Evolutionary conservation across 2,329 filamentous ascomycete genomes (phyloP).

Genomic region (Arthrobotrys conoides): DNA sequence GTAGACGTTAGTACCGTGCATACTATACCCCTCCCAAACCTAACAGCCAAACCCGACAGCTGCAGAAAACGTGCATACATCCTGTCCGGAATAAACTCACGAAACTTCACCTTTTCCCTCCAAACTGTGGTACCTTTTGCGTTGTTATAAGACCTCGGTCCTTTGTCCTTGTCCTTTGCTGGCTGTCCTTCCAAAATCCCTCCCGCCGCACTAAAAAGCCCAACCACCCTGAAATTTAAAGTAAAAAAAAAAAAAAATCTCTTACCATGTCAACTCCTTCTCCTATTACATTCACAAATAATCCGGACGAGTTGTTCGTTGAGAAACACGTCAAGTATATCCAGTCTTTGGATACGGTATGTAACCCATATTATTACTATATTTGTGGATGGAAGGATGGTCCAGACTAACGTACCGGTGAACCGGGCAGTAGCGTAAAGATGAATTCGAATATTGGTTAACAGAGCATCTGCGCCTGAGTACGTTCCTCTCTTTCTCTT

Average conservation of each 20-base stretch:
- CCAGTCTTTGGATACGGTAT: slow-evolving; percentile 87
- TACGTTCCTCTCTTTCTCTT: slow-evolving; percentile 8
- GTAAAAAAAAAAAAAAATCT: not conserved
- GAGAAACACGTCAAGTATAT: slow-evolving; percentile 90
- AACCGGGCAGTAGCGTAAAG: slow-evolving; percentile 72
- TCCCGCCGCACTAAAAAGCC: slow-evolving; percentile 10
- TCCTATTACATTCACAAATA: slow-evolving; percentile 47
- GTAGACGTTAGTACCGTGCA: slow-evolving; percentile 16
- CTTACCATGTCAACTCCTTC: slow-evolving; percentile 5
- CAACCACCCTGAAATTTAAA: not conserved
- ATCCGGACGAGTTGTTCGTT: slow-evolving; percentile 64
- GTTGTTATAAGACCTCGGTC: slow-evolving; percentile 47
- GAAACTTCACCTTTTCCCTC: not conserved
- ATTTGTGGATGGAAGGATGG: slow-evolving; percentile 12
- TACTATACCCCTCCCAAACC: slow-evolving; percentile 2
- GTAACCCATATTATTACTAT: slow-evolving; percentile 66
- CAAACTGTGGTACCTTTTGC: slow-evolving; percentile 41
- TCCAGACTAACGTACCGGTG: slow-evolving; percentile 26
- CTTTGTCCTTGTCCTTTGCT: slow-evolving; percentile 1
- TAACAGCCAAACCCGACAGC: not conserved
- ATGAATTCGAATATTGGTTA: slow-evolving; percentile 97
- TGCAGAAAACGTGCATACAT: slow-evolving; percentile 15
- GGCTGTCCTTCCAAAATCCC: slow-evolving; percentile 6
- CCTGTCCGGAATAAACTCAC: slow-evolving; percentile 26
- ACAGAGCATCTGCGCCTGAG: slow-evolving; percentile 94